Conservation (phyloP, 352 stramenopile genomes). For the Phytophthora podocarpi region DNA sequence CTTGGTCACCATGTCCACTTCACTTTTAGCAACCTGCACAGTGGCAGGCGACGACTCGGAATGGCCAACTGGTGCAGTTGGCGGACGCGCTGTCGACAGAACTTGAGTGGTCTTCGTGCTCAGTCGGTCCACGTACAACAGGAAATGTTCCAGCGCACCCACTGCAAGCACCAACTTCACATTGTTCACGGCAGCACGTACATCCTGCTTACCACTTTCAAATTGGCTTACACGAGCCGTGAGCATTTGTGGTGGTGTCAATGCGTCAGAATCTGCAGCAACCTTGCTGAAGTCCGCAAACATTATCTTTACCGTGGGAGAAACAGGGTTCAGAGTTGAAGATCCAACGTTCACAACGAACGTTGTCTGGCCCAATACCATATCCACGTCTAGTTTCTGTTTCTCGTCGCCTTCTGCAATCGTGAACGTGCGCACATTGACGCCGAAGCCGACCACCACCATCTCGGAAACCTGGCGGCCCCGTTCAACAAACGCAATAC, state of each 20-base stretch:
- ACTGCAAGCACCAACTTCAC: constrained; percentile 50
- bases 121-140: constrained; percentile 67
- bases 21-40: constrained; percentile 33
- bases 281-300: constrained; percentile 60
- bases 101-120: constrained; percentile 57
- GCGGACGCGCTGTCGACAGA: constrained; percentile 47
- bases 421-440: constrained; percentile 49
- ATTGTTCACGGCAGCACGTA: constrained; percentile 52
- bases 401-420: constrained; percentile 52
- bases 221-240: constrained; percentile 49
- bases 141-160: constrained; percentile 60
- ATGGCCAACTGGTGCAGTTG: constrained; percentile 31
- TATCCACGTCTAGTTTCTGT: constrained; percentile 53
- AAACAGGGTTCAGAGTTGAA: constrained; percentile 38
- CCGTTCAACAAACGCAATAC: constrained; percentile 50
- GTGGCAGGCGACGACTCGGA: constrained; percentile 34
- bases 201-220: constrained; percentile 49
- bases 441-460: constrained; percentile 53
- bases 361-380: constrained; percentile 52
- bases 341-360: constrained; percentile 56
- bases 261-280: constrained; percentile 25
- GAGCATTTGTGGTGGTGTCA: constrained; percentile 50
- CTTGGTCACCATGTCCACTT: constrained; percentile 38
- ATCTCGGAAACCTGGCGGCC: constrained; percentile 53
- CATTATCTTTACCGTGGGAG: constrained; percentile 54